Evolutionary conservation across 2,329 filamentous ascomycete genomes (phyloP).

Genomic region (Juglanconis juglandina): DNA sequence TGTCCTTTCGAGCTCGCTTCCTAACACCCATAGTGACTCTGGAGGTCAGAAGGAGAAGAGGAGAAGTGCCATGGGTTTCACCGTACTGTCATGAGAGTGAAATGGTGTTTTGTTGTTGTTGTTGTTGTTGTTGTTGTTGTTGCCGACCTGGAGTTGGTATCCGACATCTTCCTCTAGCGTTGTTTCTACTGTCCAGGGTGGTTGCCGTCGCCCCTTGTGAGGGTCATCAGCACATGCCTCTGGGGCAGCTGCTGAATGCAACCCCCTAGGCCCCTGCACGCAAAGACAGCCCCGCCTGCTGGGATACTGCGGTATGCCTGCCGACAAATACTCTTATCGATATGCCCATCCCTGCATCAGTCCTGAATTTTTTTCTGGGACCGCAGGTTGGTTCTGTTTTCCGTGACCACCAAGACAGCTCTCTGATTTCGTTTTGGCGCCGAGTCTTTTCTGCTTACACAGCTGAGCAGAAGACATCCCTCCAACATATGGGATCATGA

Average conservation of each 20-base stretch:
- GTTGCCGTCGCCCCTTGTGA: too few relatives aligned
- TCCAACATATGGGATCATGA: conserved; percentile 40
- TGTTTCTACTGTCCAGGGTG: too few relatives aligned
- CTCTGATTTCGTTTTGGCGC: background rate
- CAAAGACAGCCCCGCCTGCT: background rate
- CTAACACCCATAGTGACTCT: conserved; percentile 35
- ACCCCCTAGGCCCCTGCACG: background rate
- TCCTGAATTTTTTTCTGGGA: conserved; percentile 9
- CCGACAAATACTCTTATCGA: conserved; percentile 21
- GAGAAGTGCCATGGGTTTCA: background rate
- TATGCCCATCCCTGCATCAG: conserved; percentile 3
- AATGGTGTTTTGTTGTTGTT: background rate
- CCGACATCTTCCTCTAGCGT: too few relatives aligned
- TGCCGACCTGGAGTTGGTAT: background rate
- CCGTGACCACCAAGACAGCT: background rate
- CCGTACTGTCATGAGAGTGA: background rate
- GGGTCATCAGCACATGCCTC: background rate
- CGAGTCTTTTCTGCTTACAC: background rate
- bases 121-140: conserved; percentile 1
- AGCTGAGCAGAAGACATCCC: background rate
- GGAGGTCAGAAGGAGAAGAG: background rate
- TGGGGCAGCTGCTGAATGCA: background rate
- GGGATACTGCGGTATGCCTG: background rate
- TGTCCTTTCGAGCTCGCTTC: conserved; percentile 39
- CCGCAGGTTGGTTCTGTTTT: background rate